Evolutionary conservation across 2,329 filamentous ascomycete species (phyloP), one percentile per base, ranked within the genome.

Genomic region (Talaromyces sp.): DNA sequence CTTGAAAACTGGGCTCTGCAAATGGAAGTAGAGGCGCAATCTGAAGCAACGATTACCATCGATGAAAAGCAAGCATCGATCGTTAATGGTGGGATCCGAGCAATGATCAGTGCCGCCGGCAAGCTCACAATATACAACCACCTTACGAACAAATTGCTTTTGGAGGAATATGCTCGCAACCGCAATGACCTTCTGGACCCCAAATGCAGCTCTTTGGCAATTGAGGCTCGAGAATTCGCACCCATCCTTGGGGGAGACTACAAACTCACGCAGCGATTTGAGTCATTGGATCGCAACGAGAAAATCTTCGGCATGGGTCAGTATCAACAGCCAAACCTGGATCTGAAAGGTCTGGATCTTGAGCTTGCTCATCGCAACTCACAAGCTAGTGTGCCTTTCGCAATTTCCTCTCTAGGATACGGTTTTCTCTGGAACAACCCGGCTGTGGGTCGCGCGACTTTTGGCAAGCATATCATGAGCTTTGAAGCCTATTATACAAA

Each of bases 351-450:
- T 0, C 71, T 78, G 0, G 86, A 89, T 64, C 73, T 89, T 1
- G 87, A 90, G 70, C 81, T 90, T 4, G 87, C 87, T 0, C 87
- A 90, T 45, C 82, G 87, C 1, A 90, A 89, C 70, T 88, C 85
- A 0, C 87, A 90, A 72, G 87, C 87, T 3, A 87, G 82, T 61
- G 82, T 90, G 0, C 87, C 87, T 0, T 90, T 89, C 72, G 82
- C 83, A 0, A 70, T 89, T 0, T 87, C 84, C 0, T 86, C 82
- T 1, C 77, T 80, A 0, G 87, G 87, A 0, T 90, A 90, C 67
- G 87, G 87, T 0, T 76, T 90, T 2, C 75, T 90, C 0, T 90
- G 87, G 87, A 89, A 90, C 68, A 89, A 88, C 67, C 87, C 87
- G 0, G 82, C 78, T 0, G 78, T 90, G 22, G 87, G 87, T 0